Conservation (phyloP, 2,329 filamentous ascomycete species). For the Fusarium tjaetaba region DNA sequence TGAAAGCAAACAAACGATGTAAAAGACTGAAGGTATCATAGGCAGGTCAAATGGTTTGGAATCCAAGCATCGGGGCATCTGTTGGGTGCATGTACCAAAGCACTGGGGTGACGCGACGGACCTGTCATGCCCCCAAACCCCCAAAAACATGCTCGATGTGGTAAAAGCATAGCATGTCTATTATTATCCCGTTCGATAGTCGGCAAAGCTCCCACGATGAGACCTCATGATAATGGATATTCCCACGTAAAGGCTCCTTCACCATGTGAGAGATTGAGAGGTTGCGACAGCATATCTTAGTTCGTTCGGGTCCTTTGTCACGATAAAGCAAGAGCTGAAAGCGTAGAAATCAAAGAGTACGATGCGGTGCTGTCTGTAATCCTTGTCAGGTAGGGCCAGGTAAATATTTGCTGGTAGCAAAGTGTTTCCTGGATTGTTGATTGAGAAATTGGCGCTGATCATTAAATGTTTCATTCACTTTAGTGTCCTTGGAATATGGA, state of each 20-base stretch:
- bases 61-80: neutral
- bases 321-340: neutral
- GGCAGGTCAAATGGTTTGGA: neutral
- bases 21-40: neutral
- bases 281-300: neutral
- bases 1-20: neutral
- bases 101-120: neutral
- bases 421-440: neutral
- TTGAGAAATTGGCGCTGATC: neutral
- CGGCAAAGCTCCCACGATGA: neutral
- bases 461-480: constrained; percentile 8
- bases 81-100: neutral
- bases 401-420: neutral
- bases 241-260: neutral
- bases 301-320: neutral
- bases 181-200: neutral
- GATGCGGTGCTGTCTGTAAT: neutral
- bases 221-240: neutral
- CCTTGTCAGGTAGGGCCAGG: neutral
- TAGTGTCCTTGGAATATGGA: neutral
- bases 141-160: neutral
- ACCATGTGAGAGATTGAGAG: neutral
- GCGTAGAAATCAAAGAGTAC: neutral
- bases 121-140: neutral
- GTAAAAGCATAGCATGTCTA: neutral